Conservation (phyloP, 257 asterid genomes). For the Nicotiana tabacum region DNA sequence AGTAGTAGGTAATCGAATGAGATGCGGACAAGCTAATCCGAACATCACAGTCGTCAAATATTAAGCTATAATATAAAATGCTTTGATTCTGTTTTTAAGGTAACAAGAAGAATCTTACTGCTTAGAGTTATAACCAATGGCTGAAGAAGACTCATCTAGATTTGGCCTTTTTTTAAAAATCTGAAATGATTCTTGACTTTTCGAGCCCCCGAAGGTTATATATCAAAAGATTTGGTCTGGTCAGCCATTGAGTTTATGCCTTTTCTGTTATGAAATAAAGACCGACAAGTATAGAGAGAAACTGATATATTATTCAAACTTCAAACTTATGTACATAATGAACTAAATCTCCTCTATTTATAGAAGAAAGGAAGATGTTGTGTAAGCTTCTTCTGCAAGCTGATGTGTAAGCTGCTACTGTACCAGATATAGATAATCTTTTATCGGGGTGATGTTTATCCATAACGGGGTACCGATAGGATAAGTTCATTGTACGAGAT, state of each 20-base stretch:
- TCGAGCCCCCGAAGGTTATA: background rate
- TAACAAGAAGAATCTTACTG: background rate
- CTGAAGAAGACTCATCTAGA: background rate
- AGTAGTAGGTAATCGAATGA: accelerated
- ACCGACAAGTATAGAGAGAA: no score
- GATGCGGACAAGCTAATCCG: accelerated
- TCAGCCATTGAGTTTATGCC: background rate
- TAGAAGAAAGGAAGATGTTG: no score
- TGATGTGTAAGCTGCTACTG: no score
- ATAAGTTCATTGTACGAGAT: no score
- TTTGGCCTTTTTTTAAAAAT: background rate
- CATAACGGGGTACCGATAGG: no score
- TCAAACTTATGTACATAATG: no score
- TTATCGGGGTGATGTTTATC: no score
- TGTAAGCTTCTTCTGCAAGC: no score
- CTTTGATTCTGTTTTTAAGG: background rate
- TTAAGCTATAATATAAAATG: background rate
- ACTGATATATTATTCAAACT: no score
- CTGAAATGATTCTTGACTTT: conserved; percentile 16
- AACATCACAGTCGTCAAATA: background rate
- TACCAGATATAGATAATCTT: no score
- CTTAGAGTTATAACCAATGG: background rate
- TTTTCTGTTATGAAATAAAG: background rate
- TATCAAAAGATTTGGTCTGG: background rate
- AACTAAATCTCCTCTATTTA: no score